Evolutionary conservation across 108 stramenopile genomes (phyloP), one percentile per base, ranked within the genome.

Genomic region (Chaetoceros tenuissimus): DNA sequence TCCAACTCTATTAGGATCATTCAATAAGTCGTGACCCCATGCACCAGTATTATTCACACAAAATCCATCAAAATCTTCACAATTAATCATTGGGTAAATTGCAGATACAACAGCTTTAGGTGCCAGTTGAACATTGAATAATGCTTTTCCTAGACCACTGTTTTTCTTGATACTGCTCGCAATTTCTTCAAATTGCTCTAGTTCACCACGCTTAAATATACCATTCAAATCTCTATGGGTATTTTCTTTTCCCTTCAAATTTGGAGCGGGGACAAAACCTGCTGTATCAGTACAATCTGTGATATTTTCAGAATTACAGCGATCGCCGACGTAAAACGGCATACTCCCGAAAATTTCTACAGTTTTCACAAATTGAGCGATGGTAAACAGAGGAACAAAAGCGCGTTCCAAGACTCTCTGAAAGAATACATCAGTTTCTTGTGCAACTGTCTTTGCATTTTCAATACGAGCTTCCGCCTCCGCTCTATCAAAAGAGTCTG

Each of bases 51-150:
- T 74, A 53, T 74, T 55, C 46, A 66, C 16, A 21, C 48, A 48
- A 1, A 59, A 51, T 16, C 60, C 60, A 1, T 55, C 31, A 51
- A 75, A 75, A 48, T 75, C 74, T 46, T 75, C 74, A 16, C 69
- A 71, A 46, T 75, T 75, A 56, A 31, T 57, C 28, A 75, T 18
- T 18, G 74, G 74, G 45, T 75, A 30, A 20, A 66, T 0, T 16
- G 62, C 2, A 25, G 69, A 75, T 26, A 75, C 60, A 2, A 70
- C 69, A 26, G 20, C 57, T 8, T 47, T 20, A 3, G 74, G 74
- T 20, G 67, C 74, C 21, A 75, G 31, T 49, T 75, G 69, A 1
- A 75, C 16, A 29, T 54, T 67, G 48, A 75, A 48, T 1, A 75
- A 46, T 25, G 71, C 54, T 8, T 66, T 66, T 43, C 67, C 49